Conservation (phyloP, 1,284 basidiomycete genomes). For the Rhodotorula glutinis region DNA sequence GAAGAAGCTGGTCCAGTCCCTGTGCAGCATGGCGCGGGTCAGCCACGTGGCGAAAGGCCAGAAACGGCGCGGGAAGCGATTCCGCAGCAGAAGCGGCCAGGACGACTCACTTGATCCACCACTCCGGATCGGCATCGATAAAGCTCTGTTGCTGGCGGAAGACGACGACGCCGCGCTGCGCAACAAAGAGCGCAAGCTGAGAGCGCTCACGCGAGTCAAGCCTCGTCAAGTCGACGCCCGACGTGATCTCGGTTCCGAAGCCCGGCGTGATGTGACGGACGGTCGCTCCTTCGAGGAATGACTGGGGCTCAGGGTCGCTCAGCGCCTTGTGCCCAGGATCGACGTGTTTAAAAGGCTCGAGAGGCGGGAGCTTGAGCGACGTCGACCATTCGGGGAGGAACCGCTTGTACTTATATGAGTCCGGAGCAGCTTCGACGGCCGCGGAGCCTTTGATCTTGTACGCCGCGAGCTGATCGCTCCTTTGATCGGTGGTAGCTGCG, state of each 20-base stretch:
- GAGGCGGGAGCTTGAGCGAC: constrained; percentile 60
- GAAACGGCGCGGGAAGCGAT: constrained; percentile 56
- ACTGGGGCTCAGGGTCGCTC: constrained; percentile 35
- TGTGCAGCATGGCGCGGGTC: constrained; percentile 54
- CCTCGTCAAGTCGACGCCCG: constrained; percentile 63
- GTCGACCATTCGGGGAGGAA: constrained; percentile 65
- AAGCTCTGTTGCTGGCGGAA: constrained; percentile 63
- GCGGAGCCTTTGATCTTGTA: not conserved
- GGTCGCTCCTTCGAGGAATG: constrained; percentile 28
- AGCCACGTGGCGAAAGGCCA: no score
- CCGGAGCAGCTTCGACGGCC: not conserved
- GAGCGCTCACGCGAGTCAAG: constrained; percentile 64
- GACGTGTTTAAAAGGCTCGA: constrained; percentile 67
- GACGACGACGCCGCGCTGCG: constrained; percentile 65
- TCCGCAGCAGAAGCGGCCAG: constrained; percentile 28
- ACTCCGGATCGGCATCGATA: constrained; percentile 65
- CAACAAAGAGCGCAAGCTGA: constrained; percentile 76
- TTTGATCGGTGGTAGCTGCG: not conserved
- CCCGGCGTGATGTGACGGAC: constrained; percentile 62
- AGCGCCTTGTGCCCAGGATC: constrained; percentile 70
- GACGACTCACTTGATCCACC: constrained; percentile 53
- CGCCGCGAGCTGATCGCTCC: not conserved
- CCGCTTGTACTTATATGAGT: constrained; percentile 60
- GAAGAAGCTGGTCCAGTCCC: constrained; percentile 42
- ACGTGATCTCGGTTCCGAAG: constrained; percentile 70